Evolutionary conservation across 129 eudicot species (phyloP), one percentile per base, ranked within the genome.

Genomic region (Silybum marianum): DNA sequence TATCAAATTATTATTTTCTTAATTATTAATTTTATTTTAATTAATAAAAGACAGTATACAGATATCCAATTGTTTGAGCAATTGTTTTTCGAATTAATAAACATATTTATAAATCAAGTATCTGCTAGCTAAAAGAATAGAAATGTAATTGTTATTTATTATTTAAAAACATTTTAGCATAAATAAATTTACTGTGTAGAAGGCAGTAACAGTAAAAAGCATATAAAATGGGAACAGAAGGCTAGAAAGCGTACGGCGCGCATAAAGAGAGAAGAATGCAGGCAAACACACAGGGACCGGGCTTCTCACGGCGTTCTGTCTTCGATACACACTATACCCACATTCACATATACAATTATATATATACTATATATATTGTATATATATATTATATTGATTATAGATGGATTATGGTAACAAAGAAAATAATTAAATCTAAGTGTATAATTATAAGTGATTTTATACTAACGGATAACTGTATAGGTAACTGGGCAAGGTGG

Each of bases 251-350:
- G 7, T 58, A 58, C 66, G 23, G 66, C 66, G 23, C 66, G 66
- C 10, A 5, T 18, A 58, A n/a, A 58, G 60, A 48, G 66, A n/a
- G 66, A 58, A 58, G 66, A 58, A 58, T 58, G 66, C 66, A 58
- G 66, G 23, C 66, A 58, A 58, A 58, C 66, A 58, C 66, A 58
- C 66, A 58, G 23, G 22, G 66, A n/a, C 66, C 66, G 66, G 66
- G 10, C 3, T 58, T 58, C 66, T 3, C 23, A 58, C 66, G 66
- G 66, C 66, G 66, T 58, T 58, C 21, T 58, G 23, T 58, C n/a
- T 58, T 58, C 66, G 66, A 58, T 58, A 58, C 66, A 18, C 66
- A 58, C 66, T 48, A 12, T 16, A n/a, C 66, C 21, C 23, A n/a
- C 66, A 18, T 51, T 16, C 16, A 51, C 16, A 51, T 51, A 51